Evolutionary conservation across 345 rosid species (phyloP).

Genomic region (Eucalyptus tenuipes): DNA sequence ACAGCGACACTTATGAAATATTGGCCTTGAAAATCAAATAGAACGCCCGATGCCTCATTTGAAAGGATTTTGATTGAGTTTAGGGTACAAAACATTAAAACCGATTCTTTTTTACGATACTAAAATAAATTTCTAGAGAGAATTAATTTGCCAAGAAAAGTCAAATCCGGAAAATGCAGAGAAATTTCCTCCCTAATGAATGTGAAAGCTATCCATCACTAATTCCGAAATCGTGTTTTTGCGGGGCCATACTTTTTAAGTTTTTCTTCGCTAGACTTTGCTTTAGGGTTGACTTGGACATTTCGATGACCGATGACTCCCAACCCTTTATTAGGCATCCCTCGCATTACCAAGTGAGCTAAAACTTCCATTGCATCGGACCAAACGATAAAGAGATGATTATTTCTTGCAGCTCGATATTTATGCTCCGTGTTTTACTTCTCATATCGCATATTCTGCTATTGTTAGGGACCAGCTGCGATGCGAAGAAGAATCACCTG

Average conservation of each 20-base stretch:
- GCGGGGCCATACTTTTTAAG: no score
- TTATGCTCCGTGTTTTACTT: accelerated
- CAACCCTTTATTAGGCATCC: not conserved
- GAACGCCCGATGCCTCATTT: accelerated
- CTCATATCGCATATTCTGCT: not conserved
- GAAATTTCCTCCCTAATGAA: no score
- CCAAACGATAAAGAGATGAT: not conserved
- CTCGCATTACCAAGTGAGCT: not conserved
- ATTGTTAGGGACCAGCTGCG: not conserved
- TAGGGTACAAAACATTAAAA: not conserved
- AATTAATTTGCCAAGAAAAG: not conserved
- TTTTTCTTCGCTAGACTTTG: not conserved
- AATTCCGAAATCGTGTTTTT: no score
- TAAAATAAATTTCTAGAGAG: not conserved
- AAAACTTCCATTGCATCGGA: not conserved
- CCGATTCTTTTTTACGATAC: no score
- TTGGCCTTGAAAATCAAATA: no score
- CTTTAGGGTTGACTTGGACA: not conserved
- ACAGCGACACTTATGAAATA: accelerated
- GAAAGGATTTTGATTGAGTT: no score
- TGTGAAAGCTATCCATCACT: no score
- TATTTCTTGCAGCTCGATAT: not conserved
- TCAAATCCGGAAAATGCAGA: no score
- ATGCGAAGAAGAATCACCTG: not conserved
- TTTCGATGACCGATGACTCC: not conserved